These are phyloP conservation scores for Trichoderma atroviride DNA, from an alignment of 2,329 filamentous ascomycete genomes.

Conservation along the genomic window DNA sequence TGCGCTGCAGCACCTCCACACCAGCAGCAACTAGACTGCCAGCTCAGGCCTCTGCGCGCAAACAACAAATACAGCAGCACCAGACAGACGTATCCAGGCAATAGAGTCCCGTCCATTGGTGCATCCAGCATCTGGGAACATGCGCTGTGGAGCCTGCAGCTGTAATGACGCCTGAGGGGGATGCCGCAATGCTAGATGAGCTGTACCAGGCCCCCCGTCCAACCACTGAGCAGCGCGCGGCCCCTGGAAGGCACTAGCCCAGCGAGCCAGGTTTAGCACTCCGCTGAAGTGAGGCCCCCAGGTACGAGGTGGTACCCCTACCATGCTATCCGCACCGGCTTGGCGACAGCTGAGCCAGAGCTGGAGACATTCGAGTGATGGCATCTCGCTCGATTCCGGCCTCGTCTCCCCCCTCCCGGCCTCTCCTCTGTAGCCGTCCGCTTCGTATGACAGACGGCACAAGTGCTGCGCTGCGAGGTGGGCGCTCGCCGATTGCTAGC, in stretches of 20 bases:
- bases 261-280: slow-evolving; percentile 17
- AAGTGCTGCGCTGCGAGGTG: neutral
- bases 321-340: neutral
- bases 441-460: neutral
- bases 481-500: neutral
- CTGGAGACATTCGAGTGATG: neutral
- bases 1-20: neutral
- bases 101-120: neutral
- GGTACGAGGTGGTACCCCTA: neutral
- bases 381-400: neutral
- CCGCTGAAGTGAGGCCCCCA: neutral
- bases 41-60: slow-evolving; percentile 1
- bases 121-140: neutral
- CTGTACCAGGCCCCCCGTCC: slow-evolving; percentile 6
- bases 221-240: slow-evolving; percentile 12
- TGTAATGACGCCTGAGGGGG: slow-evolving; percentile 21
- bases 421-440: neutral
- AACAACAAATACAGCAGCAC: neutral
- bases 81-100: neutral
- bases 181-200: slow-evolving; percentile 24
- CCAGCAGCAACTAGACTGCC: neutral
- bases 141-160: slow-evolving; percentile 18
- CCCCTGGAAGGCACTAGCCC: slow-evolving; percentile 11
- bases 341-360: neutral
- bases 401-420: too few species aligned